These are phyloP conservation scores for Soucietia sequanensis DNA, from an alignment of 805 yeast genomes.

Conservation along the genomic window DNA sequence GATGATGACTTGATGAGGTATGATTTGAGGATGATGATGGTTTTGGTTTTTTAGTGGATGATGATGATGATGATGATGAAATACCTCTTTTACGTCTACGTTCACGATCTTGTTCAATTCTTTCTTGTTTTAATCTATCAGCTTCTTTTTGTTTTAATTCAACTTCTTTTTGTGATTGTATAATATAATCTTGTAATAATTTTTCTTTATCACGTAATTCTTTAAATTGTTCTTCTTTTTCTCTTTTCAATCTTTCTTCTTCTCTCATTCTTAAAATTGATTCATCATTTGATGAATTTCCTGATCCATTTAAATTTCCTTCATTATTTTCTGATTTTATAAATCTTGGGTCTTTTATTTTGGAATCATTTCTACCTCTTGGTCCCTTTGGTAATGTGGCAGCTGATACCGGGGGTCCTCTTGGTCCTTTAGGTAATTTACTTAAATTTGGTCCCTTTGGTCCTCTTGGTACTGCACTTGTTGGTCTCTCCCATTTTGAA, in stretches of 20 bases:
- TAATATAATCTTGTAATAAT: slow-evolving; percentile 34
- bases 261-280: slow-evolving; percentile 26
- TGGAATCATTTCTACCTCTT: slow-evolving; percentile 1
- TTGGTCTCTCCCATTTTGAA: slow-evolving; percentile 65
- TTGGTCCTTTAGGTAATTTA: slow-evolving; percentile 22
- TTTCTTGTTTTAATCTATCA: slow-evolving; percentile 19
- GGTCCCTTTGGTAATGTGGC: slow-evolving; percentile 6
- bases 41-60: not conserved
- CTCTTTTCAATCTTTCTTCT: slow-evolving; percentile 32
- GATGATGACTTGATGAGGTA: not conserved
- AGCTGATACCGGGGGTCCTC: slow-evolving; percentile 1
- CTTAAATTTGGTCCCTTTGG: slow-evolving; percentile 17
- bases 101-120: slow-evolving; percentile 20
- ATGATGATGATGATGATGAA: slow-evolving; percentile 3
- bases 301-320: too few relatives aligned
- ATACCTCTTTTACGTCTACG: slow-evolving; percentile 3
- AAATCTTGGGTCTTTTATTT: not conserved
- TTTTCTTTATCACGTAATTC: slow-evolving; percentile 35
- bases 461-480: slow-evolving; percentile 29
- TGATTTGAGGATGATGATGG: slow-evolving; percentile 2
- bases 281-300: slow-evolving; percentile 14
- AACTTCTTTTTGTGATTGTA: slow-evolving; percentile 28
- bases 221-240: slow-evolving; percentile 30
- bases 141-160: slow-evolving; percentile 28
- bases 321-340: slow-evolving; percentile 1